Evolutionary conservation across 2,329 filamentous ascomycete species (phyloP).

Genomic region (Exophiala viscosa): DNA sequence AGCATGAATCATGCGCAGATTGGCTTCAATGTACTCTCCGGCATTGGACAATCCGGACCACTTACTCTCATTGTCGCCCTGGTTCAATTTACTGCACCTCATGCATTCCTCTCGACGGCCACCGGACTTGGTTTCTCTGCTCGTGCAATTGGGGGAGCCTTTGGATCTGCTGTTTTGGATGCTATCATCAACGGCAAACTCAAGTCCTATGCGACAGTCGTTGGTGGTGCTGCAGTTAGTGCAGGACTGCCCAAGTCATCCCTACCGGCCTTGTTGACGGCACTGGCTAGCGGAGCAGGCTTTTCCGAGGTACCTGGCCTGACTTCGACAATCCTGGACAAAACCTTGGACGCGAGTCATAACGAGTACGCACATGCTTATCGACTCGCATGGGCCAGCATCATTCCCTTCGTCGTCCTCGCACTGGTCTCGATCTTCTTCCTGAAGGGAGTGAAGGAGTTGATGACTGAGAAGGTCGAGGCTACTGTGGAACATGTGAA

Average conservation of each 20-base stretch:
- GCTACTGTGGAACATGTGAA: conserved; percentile 44
- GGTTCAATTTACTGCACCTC: conserved; percentile 53
- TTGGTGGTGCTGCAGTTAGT: conserved; percentile 40
- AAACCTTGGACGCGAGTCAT: conserved; percentile 41
- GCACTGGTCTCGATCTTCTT: conserved; percentile 44
- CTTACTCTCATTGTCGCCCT: conserved; percentile 50
- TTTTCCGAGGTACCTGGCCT: conserved; percentile 36
- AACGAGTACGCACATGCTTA: conserved; percentile 49
- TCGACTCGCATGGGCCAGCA: conserved; percentile 48
- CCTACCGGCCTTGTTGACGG: conserved; percentile 38
- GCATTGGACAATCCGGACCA: conserved; percentile 50
- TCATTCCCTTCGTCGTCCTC: conserved; percentile 52
- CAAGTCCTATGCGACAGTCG: conserved; percentile 39
- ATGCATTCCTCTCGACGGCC: conserved; percentile 51
- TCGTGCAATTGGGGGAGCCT: conserved; percentile 52
- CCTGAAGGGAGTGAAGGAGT: conserved; percentile 47
- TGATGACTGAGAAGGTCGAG: conserved; percentile 55
- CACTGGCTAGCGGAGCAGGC: conserved; percentile 36
- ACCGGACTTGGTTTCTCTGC: conserved; percentile 54
- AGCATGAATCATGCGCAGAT: conserved; percentile 46
- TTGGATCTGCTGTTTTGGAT: conserved; percentile 51
- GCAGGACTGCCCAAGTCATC: conserved; percentile 44
- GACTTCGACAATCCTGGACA: conserved; percentile 37
- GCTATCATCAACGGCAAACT: conserved; percentile 52
- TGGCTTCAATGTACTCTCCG: conserved; percentile 47